Evolutionary conservation across 164 flowering plant genomes (phyloP), one percentile per base, ranked within the genome.

Genomic region (Annona squamosa): DNA sequence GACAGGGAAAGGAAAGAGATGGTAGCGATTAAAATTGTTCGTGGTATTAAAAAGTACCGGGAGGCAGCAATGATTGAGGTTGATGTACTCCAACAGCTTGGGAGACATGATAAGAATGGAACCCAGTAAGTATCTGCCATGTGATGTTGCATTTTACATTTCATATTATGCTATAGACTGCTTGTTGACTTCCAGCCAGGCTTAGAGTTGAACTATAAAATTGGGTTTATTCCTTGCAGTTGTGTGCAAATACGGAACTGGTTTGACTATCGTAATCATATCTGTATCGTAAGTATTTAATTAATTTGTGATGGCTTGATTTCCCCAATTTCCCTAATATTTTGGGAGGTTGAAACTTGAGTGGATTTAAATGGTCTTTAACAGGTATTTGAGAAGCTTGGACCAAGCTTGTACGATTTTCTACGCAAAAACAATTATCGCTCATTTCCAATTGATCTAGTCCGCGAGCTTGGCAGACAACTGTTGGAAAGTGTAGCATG

Each of bases 331-430:
- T 81, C 42, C 76, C 80, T 71, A 74, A 75, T 78, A 48, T 80
- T 75, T 78, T 75, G 87, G 88, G 95, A 89, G 77, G 89, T 85
- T 85, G 89, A 78, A 76, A 67, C 81, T 44, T 89, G 86, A 83
- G 80, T 95, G 99, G 77, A 87, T 89, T 88, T 69, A 89, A 90
- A 90, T 90, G 96, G 87, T 89, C 83, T 85, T 26, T 73, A 83
- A 87, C 99, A 96, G 99, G 99, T 96, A 63, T 96, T 87, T 96
- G 99, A 96, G 99, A 96, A 96, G 97, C 98, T 96, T 87, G 99
- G 99, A 79, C 97, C 99, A 84, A 96, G 99, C 86, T 93, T 96
- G 91, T 96, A 90, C 86, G 98, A 96, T 96, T 93, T 96, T 85
- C 98, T 96, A 73, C 92, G 97, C 82, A 95, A 95, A 91, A 95